These are phyloP conservation scores for Pseudogymnoascus sp. DNA, from an alignment of 2,329 filamentous ascomycete species.

Conservation along the genomic window DNA sequence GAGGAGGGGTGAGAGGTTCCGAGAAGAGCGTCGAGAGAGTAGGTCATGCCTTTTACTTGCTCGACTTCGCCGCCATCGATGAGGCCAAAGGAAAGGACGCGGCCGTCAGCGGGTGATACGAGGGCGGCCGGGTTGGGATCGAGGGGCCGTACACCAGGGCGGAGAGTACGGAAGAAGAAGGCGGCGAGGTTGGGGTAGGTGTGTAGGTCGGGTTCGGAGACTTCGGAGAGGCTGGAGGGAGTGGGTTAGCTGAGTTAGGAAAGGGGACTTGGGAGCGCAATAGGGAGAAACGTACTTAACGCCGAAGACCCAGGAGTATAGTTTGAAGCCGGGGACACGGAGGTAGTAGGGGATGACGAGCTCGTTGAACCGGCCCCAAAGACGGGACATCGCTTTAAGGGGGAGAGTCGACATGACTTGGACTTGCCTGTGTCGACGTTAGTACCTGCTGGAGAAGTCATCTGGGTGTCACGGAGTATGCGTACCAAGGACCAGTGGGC, in stretches of 20 bases:
- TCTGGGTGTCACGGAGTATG: background rate
- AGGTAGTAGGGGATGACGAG: conserved; percentile 62
- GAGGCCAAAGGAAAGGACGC: conserved; percentile 81
- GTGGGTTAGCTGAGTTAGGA: conserved; percentile 17
- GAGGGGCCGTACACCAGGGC: conserved; percentile 77
- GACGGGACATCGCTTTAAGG: conserved; percentile 60
- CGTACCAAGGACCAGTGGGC: conserved; percentile 58
- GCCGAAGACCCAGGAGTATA: conserved; percentile 66
- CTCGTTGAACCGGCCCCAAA: conserved; percentile 70
- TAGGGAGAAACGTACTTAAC: conserved; percentile 44
- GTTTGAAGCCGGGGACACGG: conserved; percentile 63
- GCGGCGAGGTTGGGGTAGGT: conserved; percentile 86
- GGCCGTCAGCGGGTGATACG: conserved; percentile 82
- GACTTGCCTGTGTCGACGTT: conserved; percentile 44
- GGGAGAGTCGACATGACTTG: conserved; percentile 68
- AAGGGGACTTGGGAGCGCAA: background rate
- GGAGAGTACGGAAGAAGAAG: conserved; percentile 94
- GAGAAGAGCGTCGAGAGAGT: conserved; percentile 86
- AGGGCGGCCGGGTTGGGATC: conserved; percentile 74
- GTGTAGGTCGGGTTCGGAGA: conserved; percentile 80
- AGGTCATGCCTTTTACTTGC: conserved; percentile 98
- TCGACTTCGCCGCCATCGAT: conserved; percentile 94
- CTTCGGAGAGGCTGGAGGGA: conserved; percentile 62
- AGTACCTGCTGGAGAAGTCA: background rate
- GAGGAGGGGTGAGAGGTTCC: conserved; percentile 53